These are phyloP conservation scores for Aureobasidium sp. DNA, from an alignment of 2,329 filamentous ascomycete genomes.

Conservation along the genomic window DNA sequence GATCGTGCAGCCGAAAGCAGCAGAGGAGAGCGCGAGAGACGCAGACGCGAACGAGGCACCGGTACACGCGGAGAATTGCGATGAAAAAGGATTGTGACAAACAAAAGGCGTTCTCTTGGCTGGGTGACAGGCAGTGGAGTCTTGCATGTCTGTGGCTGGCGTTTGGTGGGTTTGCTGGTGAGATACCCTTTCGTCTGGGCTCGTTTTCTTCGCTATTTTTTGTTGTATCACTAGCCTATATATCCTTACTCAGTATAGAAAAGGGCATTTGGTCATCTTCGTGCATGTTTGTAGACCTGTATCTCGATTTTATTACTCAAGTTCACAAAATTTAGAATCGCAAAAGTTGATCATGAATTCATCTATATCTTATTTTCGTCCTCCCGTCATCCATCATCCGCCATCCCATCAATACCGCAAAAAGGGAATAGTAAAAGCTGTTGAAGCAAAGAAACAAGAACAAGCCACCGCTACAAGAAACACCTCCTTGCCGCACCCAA, in stretches of 20 bases:
- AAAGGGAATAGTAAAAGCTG: background rate
- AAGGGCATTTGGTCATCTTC: too few relatives aligned
- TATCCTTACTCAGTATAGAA: too few relatives aligned
- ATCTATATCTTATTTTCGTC: background rate
- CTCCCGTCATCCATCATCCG: background rate
- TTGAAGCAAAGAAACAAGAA: background rate
- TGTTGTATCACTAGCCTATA: background rate
- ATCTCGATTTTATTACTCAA: too few relatives aligned
- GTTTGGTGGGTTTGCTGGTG: background rate
- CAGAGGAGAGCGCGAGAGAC: slow-evolving; percentile 42
- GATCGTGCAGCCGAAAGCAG: slow-evolving; percentile 56
- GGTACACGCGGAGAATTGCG: slow-evolving; percentile 38
- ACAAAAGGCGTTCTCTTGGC: background rate
- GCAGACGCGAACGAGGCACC: slow-evolving; percentile 38
- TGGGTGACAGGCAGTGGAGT: background rate
- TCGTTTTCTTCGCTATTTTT: background rate
- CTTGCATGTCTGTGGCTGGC: background rate
- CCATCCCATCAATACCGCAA: background rate
- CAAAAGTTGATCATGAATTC: slow-evolving; percentile 13
- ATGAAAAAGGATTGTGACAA: background rate
- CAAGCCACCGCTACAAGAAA: background rate
- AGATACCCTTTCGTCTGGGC: background rate
- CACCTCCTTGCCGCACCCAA: background rate
- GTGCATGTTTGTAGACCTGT: too few relatives aligned
- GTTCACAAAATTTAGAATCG: background rate